Evolutionary conservation across 345 rosid species (phyloP).

Genomic region (Sisymbrium altissimum): DNA sequence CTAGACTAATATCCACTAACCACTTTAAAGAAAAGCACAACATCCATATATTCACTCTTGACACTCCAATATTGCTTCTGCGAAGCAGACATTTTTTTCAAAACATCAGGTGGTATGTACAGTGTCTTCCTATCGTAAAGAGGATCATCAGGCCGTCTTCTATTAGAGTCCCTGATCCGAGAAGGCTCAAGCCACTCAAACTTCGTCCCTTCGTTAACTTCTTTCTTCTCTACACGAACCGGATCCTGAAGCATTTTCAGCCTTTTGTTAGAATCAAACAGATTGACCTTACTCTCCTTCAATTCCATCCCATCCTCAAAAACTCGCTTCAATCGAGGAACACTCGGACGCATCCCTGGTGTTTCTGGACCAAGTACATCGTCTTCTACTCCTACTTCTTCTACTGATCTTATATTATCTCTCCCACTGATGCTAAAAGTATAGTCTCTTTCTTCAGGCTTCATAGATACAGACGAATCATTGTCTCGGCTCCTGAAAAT

Average conservation of each 20-base stretch:
- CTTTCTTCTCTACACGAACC: constrained; percentile 36
- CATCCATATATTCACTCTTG: constrained; percentile 88
- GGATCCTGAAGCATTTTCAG: constrained; percentile 49
- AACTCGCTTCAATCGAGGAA: constrained; percentile 66
- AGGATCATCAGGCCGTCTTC: constrained; percentile 78
- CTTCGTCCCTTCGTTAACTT: constrained; percentile 52
- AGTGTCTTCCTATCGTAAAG: constrained; percentile 77
- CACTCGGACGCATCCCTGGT: constrained; percentile 55
- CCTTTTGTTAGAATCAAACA: constrained; percentile 52
- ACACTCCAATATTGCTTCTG: constrained; percentile 90
- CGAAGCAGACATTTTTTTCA: constrained; percentile 82
- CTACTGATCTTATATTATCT: constrained; percentile 21
- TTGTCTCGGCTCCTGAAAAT: constrained; percentile 40
- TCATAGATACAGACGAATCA: constrained; percentile 30
- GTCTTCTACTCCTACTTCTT: constrained; percentile 26
- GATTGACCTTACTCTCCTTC: constrained; percentile 31
- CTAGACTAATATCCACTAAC: constrained; percentile 44
- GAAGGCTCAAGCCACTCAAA: constrained; percentile 92
- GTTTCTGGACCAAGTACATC: constrained; percentile 70
- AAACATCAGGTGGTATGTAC: constrained; percentile 66
- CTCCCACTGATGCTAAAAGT: constrained; percentile 19
- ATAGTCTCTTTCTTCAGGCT: constrained; percentile 29
- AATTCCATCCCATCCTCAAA: constrained; percentile 43
- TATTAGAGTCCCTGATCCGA: constrained; percentile 61
- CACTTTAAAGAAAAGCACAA: constrained; percentile 95